Conservation (phyloP, 179 eudicot genomes). For the Heliamphora pulchella region DNA sequence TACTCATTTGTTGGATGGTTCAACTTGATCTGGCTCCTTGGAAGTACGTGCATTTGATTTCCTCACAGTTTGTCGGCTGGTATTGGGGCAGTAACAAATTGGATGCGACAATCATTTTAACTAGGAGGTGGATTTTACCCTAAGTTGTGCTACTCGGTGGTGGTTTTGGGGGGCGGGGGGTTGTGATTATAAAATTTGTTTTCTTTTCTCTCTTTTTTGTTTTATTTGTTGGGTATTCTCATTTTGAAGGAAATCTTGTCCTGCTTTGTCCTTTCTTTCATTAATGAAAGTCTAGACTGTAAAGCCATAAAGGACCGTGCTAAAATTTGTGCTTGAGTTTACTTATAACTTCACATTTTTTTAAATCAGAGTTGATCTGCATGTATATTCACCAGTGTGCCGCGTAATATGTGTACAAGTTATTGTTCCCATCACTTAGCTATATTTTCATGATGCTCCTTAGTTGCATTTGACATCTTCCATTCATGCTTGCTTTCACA, state of each 20-base stretch:
- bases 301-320: background rate
- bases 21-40: too few species aligned
- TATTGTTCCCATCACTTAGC: background rate
- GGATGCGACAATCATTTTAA: too few species aligned
- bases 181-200: background rate
- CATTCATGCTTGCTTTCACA: conserved; percentile 13
- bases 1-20: too few species aligned
- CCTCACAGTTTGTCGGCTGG: too few species aligned
- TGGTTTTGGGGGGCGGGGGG: background rate
- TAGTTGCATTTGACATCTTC: background rate
- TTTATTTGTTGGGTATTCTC: background rate
- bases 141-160: background rate
- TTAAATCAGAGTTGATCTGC: background rate
- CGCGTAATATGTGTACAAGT: background rate
- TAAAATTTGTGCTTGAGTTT: background rate
- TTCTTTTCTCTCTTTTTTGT: background rate
- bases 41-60: too few species aligned
- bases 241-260: background rate
- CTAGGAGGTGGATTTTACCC: background rate
- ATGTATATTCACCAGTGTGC: background rate
- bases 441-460: background rate
- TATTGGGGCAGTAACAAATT: too few species aligned
- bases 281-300: background rate
- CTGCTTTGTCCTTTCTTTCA: background rate
- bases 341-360: background rate